A percentile compares a stretch with the other conserved stretches of the same genome.
Evolutionary conservation across 768 basidiomycete genomes (phyloP).

Genomic region (Steccherinum ochraceum): DNA sequence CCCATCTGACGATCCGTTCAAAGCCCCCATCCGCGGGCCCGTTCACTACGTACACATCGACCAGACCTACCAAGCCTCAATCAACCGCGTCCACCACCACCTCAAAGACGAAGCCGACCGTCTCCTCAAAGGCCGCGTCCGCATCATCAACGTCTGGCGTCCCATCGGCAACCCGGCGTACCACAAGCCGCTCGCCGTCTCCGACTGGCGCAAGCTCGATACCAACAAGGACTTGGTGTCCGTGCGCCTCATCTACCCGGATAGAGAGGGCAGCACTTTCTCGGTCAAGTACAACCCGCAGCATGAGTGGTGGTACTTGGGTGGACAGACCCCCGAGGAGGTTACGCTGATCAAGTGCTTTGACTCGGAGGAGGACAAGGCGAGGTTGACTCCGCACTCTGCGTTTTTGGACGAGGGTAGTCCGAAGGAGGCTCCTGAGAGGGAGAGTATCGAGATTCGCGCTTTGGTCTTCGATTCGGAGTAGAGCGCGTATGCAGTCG

Average conservation of each 20-base stretch:
- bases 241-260: constrained; percentile 29
- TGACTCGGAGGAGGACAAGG: constrained; percentile 34
- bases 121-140: constrained; percentile 33
- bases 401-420: constrained; percentile 33
- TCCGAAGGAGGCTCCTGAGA: constrained; percentile 28
- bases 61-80: constrained; percentile 32
- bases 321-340: constrained; percentile 35
- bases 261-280: constrained; percentile 29
- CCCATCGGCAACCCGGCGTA: constrained; percentile 34
- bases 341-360: constrained; percentile 38
- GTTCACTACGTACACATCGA: constrained; percentile 39
- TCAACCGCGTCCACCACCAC: constrained; percentile 31
- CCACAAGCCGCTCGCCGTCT: constrained; percentile 35
- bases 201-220: constrained; percentile 34
- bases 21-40: constrained; percentile 23
- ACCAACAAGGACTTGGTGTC: constrained; percentile 29
- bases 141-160: constrained; percentile 44
- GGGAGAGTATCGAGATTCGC: constrained; percentile 39
- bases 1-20: too few species aligned
- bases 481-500: too few species aligned
- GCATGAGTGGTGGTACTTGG: constrained; percentile 35
- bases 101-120: constrained; percentile 35
- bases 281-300: constrained; percentile 29
- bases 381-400: constrained; percentile 36
- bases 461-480: constrained; percentile 35